phyloP scores from a whole-genome alignment of 768 basidiomycete genomes.

The Lactarius indigo region DNA sequence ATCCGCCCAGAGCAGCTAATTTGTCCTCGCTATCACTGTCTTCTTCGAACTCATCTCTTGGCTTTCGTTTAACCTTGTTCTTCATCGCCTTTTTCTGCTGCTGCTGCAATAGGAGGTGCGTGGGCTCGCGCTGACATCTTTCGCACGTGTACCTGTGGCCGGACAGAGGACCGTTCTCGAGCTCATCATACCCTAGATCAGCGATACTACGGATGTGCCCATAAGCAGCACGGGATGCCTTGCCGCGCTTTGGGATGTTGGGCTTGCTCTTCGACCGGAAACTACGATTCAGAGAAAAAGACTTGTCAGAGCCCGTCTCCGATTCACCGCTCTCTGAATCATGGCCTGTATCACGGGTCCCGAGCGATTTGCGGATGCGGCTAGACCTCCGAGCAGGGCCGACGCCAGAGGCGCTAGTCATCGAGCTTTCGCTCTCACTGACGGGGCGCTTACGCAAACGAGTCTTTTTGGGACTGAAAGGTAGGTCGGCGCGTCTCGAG shows the following conservation, averaged over 20 bases:
- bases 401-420: conserved; percentile 22
- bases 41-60: conserved; percentile 52
- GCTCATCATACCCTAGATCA: conserved; percentile 46
- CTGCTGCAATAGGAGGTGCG: conserved; percentile 46
- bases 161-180: conserved; percentile 52
- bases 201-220: conserved; percentile 43
- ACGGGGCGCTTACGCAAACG: conserved; percentile 39
- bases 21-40: conserved; percentile 53
- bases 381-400: conserved; percentile 44
- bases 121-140: conserved; percentile 61
- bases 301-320: conserved; percentile 7
- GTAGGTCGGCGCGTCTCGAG: conserved; percentile 39
- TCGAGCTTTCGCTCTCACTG: conserved; percentile 38
- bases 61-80: conserved; percentile 37
- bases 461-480: conserved; percentile 67
- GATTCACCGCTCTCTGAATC: conserved; percentile 29
- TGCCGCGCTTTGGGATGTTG: conserved; percentile 35
- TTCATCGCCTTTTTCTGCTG: conserved; percentile 37
- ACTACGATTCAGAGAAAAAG: conserved; percentile 39
- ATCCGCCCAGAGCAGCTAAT: conserved; percentile 60
- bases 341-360: conserved; percentile 33
- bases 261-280: conserved; percentile 22
- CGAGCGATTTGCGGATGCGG: conserved; percentile 40
- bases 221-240: conserved; percentile 45
- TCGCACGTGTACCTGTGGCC: conserved; percentile 65